phyloP scores from a whole-genome alignment of 768 basidiomycete species.

The Podaxis sp. region DNA sequence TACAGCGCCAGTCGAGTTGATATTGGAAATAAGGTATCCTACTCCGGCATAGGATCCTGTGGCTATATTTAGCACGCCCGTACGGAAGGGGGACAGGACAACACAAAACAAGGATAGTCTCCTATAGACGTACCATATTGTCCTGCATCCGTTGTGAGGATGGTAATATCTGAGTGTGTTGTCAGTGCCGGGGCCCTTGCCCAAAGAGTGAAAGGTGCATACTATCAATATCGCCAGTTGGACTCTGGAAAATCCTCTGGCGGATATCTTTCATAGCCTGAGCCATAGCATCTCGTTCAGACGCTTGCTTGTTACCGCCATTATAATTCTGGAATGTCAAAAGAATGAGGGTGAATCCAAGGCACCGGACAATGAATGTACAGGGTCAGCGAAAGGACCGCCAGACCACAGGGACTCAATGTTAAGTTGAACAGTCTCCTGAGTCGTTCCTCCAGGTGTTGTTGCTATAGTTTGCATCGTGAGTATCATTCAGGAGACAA shows the following conservation, averaged over 20 bases:
- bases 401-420: slow-evolving; percentile 79
- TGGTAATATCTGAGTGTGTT: slow-evolving; percentile 45
- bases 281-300: slow-evolving; percentile 43
- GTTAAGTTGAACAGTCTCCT: slow-evolving; percentile 67
- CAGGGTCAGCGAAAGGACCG: slow-evolving; percentile 67
- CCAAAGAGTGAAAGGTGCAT: slow-evolving; percentile 17
- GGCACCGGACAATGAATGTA: slow-evolving; percentile 28
- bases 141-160: slow-evolving; percentile 52
- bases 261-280: slow-evolving; percentile 53
- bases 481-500: not conserved
- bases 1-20: slow-evolving; percentile 39
- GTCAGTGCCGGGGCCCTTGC: not conserved
- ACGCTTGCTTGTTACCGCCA: slow-evolving; percentile 62
- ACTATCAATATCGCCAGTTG: slow-evolving; percentile 62
- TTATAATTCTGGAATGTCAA: slow-evolving; percentile 51
- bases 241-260: slow-evolving; percentile 54
- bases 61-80: slow-evolving; percentile 9
- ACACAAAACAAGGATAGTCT: not conserved
- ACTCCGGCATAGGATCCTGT: slow-evolving; percentile 70
- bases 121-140: slow-evolving; percentile 50
- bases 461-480: slow-evolving; percentile 44
- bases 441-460: slow-evolving; percentile 58
- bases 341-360: not conserved
- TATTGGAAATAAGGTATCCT: slow-evolving; percentile 55
- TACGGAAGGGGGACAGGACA: not conserved